Base-by-base conservation (phyloP, 2,329 filamentous ascomycete genomes). In the Paracamarosporium sp. region DNA sequence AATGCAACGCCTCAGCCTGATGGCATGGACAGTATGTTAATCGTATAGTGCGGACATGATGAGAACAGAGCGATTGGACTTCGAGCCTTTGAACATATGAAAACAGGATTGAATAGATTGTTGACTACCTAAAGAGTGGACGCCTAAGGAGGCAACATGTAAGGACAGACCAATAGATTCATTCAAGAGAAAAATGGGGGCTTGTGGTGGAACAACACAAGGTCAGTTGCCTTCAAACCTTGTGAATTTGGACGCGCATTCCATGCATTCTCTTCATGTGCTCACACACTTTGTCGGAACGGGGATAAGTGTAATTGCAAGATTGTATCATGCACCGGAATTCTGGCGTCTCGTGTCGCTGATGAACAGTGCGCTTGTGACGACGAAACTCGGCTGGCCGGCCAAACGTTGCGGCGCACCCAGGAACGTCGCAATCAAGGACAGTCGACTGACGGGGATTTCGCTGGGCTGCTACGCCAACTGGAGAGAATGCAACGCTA, bases 201-300 rank as follows among this genome's bases (percentile, higher is more conserved):
- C 7, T n/a, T n/a, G 41, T 5, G 15, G 22, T 20, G 8, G 24
- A 20, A n/a, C 2, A 11, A 24, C 17, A 22, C 3, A 17, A 33
- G 9, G 1, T 9, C 20, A 25, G 17, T 2, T 24, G 4, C 20
- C 6, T 47, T 24, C 27, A 35, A 8, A 3, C 4, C 20, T 35
- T 47, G 3, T 35, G 6, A 4, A 47, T 46, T n/a, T 51, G 31
- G n/a, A 56, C n/a, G 12, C 25, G 24, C 1, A 52, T 25, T 7
- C 50, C 55, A 45, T 57, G 55, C 50, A 53, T 45, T 36, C 43
- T 57, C 36, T 36, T 35, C 55, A 57, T 53, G 33, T 57, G 55
- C 8, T 41, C 40, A 11, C 36, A 44, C 11, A 57, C 55, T 31
- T 57, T 57, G 44, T 57, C 55, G 2, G 45, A 6, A 27, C 55